Evolutionary conservation across 306 rosid species (phyloP).

Genomic region (Vigna hirtella): DNA sequence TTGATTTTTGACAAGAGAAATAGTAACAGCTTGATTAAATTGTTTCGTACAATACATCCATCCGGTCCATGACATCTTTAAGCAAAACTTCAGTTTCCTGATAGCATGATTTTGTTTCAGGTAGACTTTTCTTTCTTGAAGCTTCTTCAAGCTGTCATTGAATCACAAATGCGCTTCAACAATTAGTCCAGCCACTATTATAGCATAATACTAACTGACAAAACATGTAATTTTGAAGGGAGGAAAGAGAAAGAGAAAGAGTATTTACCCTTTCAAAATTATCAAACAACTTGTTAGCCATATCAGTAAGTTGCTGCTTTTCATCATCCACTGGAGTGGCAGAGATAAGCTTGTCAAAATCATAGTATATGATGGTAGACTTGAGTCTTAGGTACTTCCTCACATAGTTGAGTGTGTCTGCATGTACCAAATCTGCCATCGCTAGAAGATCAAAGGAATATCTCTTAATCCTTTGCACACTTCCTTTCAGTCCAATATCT

Average conservation of each 20-base stretch:
- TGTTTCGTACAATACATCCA: slow-evolving; percentile 56
- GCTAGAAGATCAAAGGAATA: slow-evolving; percentile 86
- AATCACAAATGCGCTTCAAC: slow-evolving; percentile 11
- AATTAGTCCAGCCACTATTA: slow-evolving; percentile 10
- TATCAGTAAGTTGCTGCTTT: slow-evolving; percentile 72
- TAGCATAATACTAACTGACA: neutral
- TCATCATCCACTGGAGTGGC: slow-evolving; percentile 59
- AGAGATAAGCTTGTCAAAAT: slow-evolving; percentile 84
- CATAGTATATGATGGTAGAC: slow-evolving; percentile 84
- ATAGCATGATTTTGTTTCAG: slow-evolving; percentile 54
- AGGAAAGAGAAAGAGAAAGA: neutral
- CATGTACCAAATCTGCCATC: slow-evolving; percentile 78
- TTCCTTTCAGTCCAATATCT: slow-evolving; percentile 71
- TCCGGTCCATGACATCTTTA: slow-evolving; percentile 83
- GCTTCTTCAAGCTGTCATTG: slow-evolving; percentile 82
- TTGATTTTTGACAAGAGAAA: slow-evolving; percentile 24
- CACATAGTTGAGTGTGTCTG: slow-evolving; percentile 81
- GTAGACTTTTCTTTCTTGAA: slow-evolving; percentile 55
- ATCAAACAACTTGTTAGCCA: slow-evolving; percentile 86
- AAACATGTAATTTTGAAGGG: neutral
- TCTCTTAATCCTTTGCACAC: slow-evolving; percentile 73
- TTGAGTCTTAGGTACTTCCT: slow-evolving; percentile 80
- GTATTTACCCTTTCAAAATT: slow-evolving; percentile 76
- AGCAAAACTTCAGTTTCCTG: slow-evolving; percentile 74
- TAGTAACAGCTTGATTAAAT: slow-evolving; percentile 24